Base-by-base conservation (phyloP, 139 green algal species). In the Coelastrella sp. region DNA sequence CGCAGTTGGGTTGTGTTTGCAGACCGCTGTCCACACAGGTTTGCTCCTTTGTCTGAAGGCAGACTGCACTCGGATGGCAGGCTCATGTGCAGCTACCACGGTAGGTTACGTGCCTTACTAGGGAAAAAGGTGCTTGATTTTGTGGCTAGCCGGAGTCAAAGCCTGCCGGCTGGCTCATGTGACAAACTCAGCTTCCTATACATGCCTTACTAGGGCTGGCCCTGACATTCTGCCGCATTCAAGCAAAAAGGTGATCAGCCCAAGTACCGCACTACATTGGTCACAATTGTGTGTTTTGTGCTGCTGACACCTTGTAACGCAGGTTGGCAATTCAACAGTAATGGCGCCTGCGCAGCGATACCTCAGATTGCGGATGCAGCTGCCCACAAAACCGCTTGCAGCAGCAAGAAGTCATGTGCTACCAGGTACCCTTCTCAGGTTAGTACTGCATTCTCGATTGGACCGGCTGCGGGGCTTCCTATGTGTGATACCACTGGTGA, bases 21-120 rank as follows among this genome's bases (percentile, higher is more conserved):
- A 68, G 87, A 91, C 87, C 87, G 87, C 32, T 91, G 85, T 47
- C 85, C 85, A 13, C 83, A 87, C 78, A 57, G 92, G 20, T 59
- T 94, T 13, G 92, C 92, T 8, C 92, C 89, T 2, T 80, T 94
- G 64, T 86, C 61, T 17, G 94, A 93, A 60, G 93, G 93, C 0
- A 83, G 87, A 0, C 17, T 95, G 64, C 89, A 95, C 80, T 13
- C 77, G 19, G 80, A 58, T 19, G 89, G 80, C 22, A 47, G 89
- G 20, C 75, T 92, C 68, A 89, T 87, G 85, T 94, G 92, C 80
- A 90, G 74, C 23, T 90, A 92, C 85, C 85, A 90, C 54, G 89
- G 89, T 77, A 23, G 3, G 23, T 68, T 68, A 68, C 10, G n/a
- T n/a, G n/a, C n/a, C n/a, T n/a, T n/a, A n/a, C n/a, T n/a, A 77